phyloP scores from a whole-genome alignment of 768 basidiomycete species.

The Candolleomyces efflorescens region DNA sequence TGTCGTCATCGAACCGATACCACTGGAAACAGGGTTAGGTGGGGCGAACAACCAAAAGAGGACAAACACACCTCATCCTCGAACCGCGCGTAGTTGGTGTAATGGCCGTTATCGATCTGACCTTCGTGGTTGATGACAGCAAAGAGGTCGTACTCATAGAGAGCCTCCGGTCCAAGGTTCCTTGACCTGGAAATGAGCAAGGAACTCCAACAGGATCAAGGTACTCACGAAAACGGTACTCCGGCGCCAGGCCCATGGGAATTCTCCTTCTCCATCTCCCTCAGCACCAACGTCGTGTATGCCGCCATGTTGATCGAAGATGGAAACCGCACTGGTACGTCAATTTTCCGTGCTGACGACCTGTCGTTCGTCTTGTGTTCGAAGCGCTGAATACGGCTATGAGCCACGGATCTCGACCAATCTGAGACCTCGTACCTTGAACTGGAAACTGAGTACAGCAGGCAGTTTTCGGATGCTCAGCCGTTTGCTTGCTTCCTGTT shows the following conservation, averaged over 20 bases:
- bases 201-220: background rate
- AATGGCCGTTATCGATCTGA: slow-evolving; percentile 92
- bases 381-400: slow-evolving; percentile 60
- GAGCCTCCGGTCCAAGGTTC: slow-evolving; percentile 46
- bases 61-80: slow-evolving; percentile 68
- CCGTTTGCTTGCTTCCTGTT: slow-evolving; percentile 76
- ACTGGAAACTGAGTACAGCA: slow-evolving; percentile 88
- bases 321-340: slow-evolving; percentile 78
- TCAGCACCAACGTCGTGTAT: slow-evolving; percentile 67
- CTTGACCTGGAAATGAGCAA: background rate
- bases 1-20: slow-evolving; percentile 95
- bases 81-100: slow-evolving; percentile 82
- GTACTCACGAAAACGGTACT: background rate
- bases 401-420: background rate
- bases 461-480: slow-evolving; percentile 83
- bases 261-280: slow-evolving; percentile 44
- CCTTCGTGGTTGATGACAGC: slow-evolving; percentile 95
- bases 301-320: slow-evolving; percentile 84
- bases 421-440: slow-evolving; percentile 59
- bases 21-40: slow-evolving; percentile 45
- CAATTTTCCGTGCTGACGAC: slow-evolving; percentile 77
- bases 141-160: slow-evolving; percentile 90
- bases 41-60: background rate
- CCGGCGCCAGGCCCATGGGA: background rate
- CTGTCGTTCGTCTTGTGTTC: slow-evolving; percentile 80